Evolutionary conservation across 768 basidiomycete species (phyloP), one percentile per base, ranked within the genome.

Genomic region (Strobilomyces echinocephalus): DNA sequence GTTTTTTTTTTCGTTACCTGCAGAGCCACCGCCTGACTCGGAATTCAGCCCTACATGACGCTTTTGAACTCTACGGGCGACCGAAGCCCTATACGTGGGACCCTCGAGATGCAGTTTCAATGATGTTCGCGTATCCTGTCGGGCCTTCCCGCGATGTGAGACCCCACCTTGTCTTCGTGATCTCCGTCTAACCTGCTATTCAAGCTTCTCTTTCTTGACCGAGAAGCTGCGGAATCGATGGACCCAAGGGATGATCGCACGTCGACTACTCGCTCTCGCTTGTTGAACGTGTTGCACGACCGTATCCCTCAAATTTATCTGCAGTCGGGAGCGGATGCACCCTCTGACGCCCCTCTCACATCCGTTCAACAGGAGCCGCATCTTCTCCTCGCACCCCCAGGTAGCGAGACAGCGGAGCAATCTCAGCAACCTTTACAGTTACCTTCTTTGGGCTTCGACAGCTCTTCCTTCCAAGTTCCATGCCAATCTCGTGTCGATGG

Each of bases 81-180:
- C 93, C 94, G 5, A 79, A 82, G 21, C 72, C 76, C 21, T 97
- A 95, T 74, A 86, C 82, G 26, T 97, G 92, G 91, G 90, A 98
- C 63, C 90, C 90, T 49, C 80, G 87, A 14, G 85, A 95, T 66
- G 80, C 84, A 0, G 66, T 69, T 8, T 91, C 90, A 10, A 78
- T 95, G 69, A 94, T 97, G 85, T 98, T 95, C 69, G 92, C 85
- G 0, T 97, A 97, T 67, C 95, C 95, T 8, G 84, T 91, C 45
- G 94, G 92, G 1, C 82, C 87, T 5, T 73, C 81, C 54, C 87
- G 84, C 70, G 88, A 93, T 66, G 94, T 95, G 65, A 59, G 89
- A 75, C 16, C 38, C 52, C 31, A 51, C 20, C 41, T 36, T 30
- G 36, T 52, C 21, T 31, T 26, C 28, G 10, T 52, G 31, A 20